phyloP scores from a whole-genome alignment of 108 stramenopile genomes.

The Skeletonema costatum region DNA sequence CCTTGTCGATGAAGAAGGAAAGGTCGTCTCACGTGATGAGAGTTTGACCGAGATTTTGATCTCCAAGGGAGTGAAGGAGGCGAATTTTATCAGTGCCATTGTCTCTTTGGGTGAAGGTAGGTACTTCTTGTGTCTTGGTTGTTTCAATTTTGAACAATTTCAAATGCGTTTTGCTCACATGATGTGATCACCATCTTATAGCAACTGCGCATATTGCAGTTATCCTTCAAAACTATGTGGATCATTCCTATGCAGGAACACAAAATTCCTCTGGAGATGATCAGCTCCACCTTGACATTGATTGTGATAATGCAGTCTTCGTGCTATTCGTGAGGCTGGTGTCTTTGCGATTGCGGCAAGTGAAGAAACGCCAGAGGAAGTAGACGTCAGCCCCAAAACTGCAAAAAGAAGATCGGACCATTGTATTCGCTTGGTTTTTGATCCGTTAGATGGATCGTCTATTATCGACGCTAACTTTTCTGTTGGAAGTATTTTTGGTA shows the following conservation, averaged over 20 bases:
- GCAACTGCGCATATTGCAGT: conserved; percentile 57
- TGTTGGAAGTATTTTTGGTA: conserved; percentile 94
- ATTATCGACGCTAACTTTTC: conserved; percentile 95
- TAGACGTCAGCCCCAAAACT: conserved; percentile 38
- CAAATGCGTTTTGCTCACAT: neutral
- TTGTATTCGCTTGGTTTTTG: conserved; percentile 82
- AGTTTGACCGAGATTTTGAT: conserved; percentile 40
- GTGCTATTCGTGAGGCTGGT: conserved; percentile 45
- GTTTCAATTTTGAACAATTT: neutral
- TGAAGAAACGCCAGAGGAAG: conserved; percentile 75
- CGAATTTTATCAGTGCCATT: conserved; percentile 42
- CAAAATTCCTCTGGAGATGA: conserved; percentile 83
- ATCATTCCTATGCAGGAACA: conserved; percentile 69
- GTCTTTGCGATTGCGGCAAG: conserved; percentile 56
- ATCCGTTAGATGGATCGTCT: conserved; percentile 95
- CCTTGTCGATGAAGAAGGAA: conserved; percentile 20
- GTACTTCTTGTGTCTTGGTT: neutral
- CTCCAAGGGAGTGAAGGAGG: conserved; percentile 28
- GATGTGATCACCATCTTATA: neutral
- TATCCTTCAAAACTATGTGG: conserved; percentile 56
- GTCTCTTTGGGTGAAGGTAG: conserved; percentile 51
- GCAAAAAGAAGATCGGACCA: conserved; percentile 27
- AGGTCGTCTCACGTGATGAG: conserved; percentile 31
- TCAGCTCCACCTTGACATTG: conserved; percentile 85
- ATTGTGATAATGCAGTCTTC: conserved; percentile 73